These are phyloP conservation scores for Ceratocystis papillata DNA, from an alignment of 2,329 filamentous ascomycete species.

Conservation along the genomic window DNA sequence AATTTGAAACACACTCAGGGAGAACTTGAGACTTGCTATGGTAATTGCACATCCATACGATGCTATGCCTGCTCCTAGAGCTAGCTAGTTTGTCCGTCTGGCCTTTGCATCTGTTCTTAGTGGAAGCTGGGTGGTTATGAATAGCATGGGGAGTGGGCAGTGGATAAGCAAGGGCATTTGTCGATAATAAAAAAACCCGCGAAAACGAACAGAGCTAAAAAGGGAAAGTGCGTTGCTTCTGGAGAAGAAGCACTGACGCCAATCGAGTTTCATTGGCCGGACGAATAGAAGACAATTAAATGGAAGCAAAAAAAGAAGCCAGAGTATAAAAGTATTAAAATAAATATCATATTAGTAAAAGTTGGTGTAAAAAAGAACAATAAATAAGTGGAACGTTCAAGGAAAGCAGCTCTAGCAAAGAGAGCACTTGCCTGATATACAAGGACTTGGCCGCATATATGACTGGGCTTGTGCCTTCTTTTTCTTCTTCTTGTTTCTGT, in stretches of 20 bases:
- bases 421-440: slow-evolving; percentile 8
- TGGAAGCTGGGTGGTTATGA: too few relatives aligned
- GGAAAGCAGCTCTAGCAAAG: too few relatives aligned
- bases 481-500: slow-evolving; percentile 16
- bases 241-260: slow-evolving; percentile 2
- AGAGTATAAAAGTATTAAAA: background rate
- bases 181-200: background rate
- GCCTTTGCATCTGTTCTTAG: too few relatives aligned
- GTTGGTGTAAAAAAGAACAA: too few relatives aligned
- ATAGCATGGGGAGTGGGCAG: too few relatives aligned
- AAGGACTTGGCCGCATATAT: slow-evolving; percentile 5
- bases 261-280: slow-evolving; percentile 1
- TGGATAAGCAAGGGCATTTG: background rate
- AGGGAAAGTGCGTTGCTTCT: background rate
- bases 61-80: background rate
- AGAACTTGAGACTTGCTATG: slow-evolving; percentile 4
- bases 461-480: slow-evolving; percentile 21
- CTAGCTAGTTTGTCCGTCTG: background rate
- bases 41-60: background rate
- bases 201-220: slow-evolving; percentile 3
- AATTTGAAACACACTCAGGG: background rate
- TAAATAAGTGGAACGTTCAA: too few relatives aligned
- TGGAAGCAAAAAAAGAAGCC: background rate
- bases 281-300: background rate
- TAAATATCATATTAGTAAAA: background rate